Evolutionary conservation across 495 filamentous ascomycete species (phyloP), one percentile per base, ranked within the genome.

Genomic region (Glarea lozoyensis): DNA sequence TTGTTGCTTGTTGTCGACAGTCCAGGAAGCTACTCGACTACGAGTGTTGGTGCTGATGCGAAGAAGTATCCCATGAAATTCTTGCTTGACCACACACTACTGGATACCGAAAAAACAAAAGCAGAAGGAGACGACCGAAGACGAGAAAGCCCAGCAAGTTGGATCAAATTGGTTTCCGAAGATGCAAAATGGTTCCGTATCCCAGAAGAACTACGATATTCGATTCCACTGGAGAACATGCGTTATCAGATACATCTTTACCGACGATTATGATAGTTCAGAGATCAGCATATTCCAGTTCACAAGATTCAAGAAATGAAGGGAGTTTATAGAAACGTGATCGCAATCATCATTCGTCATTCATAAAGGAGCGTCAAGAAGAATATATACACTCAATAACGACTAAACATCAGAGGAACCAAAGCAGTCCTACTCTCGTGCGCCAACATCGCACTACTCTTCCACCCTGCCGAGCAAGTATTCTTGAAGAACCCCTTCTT

Each of bases 51-150:
- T 2, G 32, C 37, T 16, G 68, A 70, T 35, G 72, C 78, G 47
- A 86, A 83, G 47, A 75, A 69, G 30, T 98, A 96, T 60, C 88
- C 88, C 0, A 97, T 97, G 88, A 79, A 82, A 50, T 95, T 88
- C 78, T 68, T 98, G 12, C 64, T 98, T 9, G 88, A 97, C 56
- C 79, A 88, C 59, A 82, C 86, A 2, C 54, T 98, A 11, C 63
- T 92, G 2, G 57, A 51, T 22, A 45, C 37, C 2, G 55, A 59
- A 3, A 48, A 49, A 29, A 39, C 18, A 18, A 50, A 42, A 37
- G 50, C 40, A 10, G 54, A 42, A 22, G 30, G 37, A 40, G 15
- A 15, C 49, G 22, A 60, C 60, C 10, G 36, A 6, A n/a, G 31
- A 2, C 16, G 42, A 27, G 48, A 42, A 16, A 24, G 11, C 20